Base-by-base conservation (phyloP, 2,329 filamentous ascomycete genomes). In the Paecilomyces variotii region DNA sequence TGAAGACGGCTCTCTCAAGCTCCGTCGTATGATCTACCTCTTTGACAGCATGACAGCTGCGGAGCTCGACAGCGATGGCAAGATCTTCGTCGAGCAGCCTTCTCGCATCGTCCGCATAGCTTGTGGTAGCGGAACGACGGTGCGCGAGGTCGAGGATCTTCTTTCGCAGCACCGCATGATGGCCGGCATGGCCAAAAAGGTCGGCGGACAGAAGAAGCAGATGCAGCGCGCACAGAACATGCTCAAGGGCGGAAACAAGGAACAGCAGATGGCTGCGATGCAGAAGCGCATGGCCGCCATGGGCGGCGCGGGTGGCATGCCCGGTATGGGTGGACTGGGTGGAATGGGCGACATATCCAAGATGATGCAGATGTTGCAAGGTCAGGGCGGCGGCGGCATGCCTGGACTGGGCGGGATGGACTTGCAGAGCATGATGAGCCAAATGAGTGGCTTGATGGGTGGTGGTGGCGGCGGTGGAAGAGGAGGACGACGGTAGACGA, bases 81-180 rank as follows among this genome's bases (percentile, higher is more conserved):
- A 96, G 76, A 85, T 96, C 62, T 93, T 99, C 65, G 84, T 95
- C 59, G 90, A 96, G 25, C 90, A 97, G 71, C 94, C 94, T 0
- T 90, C 89, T 12, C 85, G 94, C 50, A 96, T 97, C 86, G 96
- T 92, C 14, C 84, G 94, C 35, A 87, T 99, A 54, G 94, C 94
- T 0, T 85, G 87, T 56, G 94, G 94, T 0, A 94, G 89, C 4
- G 94, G 94, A 32, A 97, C 94, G 0, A 90, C 85, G 45, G 94
- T 99, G 1, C 85, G 85, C 26, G 94, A 99, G 74, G 91, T 99
- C 14, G 94, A 99, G 75, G 94, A 99, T 70, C 80, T 99, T 5
- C 83, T 99, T n/a, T 96, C 92, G 0, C 94, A 99, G 76, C 93
- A 97, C 74, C 87, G 90, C 67, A 96, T 97, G 89, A 99, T 99